Evolutionary conservation across 2,329 filamentous ascomycete genomes (phyloP), one percentile per base, ranked within the genome.

Genomic region (Hypoxylon sp.): DNA sequence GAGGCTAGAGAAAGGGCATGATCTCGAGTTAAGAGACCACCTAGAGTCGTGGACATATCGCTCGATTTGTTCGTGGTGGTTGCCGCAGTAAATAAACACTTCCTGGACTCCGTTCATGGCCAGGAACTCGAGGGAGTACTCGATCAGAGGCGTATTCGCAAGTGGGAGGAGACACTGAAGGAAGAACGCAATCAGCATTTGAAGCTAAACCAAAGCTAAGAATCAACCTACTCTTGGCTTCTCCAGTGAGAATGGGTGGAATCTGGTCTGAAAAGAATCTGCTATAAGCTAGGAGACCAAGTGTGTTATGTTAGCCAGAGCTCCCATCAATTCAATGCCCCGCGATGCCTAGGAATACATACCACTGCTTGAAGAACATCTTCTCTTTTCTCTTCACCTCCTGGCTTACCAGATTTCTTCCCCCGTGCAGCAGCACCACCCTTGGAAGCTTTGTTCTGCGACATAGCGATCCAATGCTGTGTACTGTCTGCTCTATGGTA

Each of bases 121-220:
- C 0, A 99, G 90, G 77, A 97, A 98, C 78, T 98, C 95, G 76
- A 98, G 90, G 3, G 95, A 98, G 80, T 99, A 98, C 81, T 99
- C 96, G 82, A 99, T 97, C 70, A 99, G 85, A 37, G 96, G 95
- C 1, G 91, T 95, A 80, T 98, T 98, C 67, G 94, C 96, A 67
- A 99, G 87, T 10, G 95, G 94, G 6, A 99, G 86, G 33, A 99
- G 91, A 84, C 96, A 98, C 93, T 97, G 76, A 31, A 53, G 57
- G 57, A 59, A 51, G 27, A 44, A 14, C 31, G n/a, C 20, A 63
- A 51, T 73, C 61, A 75, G 70, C 54, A 61, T 68, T 40, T 42
- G 17, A 57, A 35, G 33, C 56, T 70, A 63, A 50, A 25, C 50
- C 51, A 35, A 48, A 10, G 30, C 20, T 33, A 46, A 8, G 46